phyloP scores from a whole-genome alignment of 306 rosid genomes.

The Ammopiptanthus mongolicus region DNA sequence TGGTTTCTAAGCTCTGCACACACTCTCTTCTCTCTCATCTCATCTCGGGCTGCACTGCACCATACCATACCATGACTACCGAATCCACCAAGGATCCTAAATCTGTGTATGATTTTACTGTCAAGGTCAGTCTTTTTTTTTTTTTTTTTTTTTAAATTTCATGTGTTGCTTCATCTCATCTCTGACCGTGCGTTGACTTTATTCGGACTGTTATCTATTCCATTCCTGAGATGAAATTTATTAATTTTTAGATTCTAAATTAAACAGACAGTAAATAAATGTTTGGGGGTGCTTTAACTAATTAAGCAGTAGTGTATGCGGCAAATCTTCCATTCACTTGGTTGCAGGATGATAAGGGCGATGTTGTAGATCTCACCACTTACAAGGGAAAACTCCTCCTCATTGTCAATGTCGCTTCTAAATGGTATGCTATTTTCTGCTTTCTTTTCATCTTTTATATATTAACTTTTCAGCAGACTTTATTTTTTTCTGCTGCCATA shows the following conservation, averaged over 20 bases:
- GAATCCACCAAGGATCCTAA: constrained; percentile 28
- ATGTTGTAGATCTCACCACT: constrained; percentile 47
- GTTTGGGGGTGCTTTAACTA: too few species aligned
- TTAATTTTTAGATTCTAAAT: neutral
- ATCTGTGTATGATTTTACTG: constrained; percentile 39
- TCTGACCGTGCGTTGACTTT: neutral
- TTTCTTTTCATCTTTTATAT: neutral
- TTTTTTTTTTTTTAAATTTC: neutral
- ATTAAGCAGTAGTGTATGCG: neutral
- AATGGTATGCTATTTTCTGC: constrained; percentile 45
- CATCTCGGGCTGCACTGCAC: neutral
- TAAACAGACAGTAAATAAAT: too few species aligned
- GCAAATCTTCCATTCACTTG: neutral
- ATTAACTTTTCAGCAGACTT: too few species aligned
- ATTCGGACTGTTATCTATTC: neutral
- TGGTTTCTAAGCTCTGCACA: neutral
- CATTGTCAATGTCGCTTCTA: constrained; percentile 86
- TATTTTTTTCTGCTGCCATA: neutral
- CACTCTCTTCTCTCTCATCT: neutral
- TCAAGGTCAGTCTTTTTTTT: constrained; percentile 36
- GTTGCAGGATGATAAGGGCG: constrained; percentile 75
- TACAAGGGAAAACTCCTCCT: constrained; percentile 73
- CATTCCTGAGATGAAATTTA: neutral
- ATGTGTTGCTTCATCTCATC: neutral
- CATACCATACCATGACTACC: constrained; percentile 19